A percentile compares a stretch with the other conserved stretches of the same genome.
phyloP scores from a whole-genome alignment of 2,329 filamentous ascomycete species.

The Paracoccidioides lutzii region DNA sequence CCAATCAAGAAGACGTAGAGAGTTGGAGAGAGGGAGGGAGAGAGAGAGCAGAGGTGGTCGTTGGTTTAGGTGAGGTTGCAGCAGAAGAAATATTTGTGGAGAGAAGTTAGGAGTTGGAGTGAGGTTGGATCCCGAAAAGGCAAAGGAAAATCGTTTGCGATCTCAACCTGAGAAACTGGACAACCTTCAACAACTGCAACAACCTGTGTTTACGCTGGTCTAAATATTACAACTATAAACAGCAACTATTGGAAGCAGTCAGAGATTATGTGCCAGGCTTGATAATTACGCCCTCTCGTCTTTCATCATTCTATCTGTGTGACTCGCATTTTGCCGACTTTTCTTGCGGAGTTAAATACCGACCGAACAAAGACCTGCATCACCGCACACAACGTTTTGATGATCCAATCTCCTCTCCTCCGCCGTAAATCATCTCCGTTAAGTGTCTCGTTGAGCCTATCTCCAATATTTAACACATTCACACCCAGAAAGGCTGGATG shows the following conservation, averaged over 20 bases:
- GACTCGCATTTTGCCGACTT: no score
- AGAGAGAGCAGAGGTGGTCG: background rate
- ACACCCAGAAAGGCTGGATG: background rate
- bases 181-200: no score
- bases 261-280: no score
- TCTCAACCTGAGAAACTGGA: no score
- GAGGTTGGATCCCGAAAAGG: background rate
- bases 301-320: no score
- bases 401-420: background rate
- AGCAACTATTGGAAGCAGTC: no score
- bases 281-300: no score
- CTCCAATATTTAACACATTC: background rate
- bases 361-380: background rate
- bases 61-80: background rate
- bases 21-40: background rate
- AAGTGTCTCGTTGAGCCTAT: background rate
- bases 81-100: background rate
- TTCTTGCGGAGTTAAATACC: background rate
- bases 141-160: no score
- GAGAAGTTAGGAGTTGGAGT: background rate
- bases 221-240: no score
- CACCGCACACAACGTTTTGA: background rate
- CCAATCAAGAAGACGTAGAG: no score
- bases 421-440: background rate
- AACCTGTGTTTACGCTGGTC: no score